Conservation (phyloP, 1,284 basidiomycete genomes). For the Malassezia caprae region DNA sequence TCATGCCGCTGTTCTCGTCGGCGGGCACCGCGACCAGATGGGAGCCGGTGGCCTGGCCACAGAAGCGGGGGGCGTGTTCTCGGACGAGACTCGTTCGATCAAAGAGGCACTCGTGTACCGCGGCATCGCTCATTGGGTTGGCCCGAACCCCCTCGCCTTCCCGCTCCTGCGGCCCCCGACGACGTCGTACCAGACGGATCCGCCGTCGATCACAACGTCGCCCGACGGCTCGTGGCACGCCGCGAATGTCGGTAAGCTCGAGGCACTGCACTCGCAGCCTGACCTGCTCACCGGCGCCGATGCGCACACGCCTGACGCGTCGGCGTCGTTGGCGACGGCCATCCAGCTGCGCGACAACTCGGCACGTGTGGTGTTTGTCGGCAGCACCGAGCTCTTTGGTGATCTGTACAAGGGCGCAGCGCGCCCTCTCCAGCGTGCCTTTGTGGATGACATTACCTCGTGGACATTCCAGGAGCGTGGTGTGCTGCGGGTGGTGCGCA, state of each 20-base stretch:
- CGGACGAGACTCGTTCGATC: slow-evolving; percentile 51
- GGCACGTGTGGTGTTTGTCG: slow-evolving; percentile 69
- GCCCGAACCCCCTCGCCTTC: slow-evolving; percentile 68
- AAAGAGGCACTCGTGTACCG: slow-evolving; percentile 58
- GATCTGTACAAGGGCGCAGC: slow-evolving; percentile 49
- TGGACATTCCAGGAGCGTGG: slow-evolving; percentile 87
- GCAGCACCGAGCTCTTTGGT: slow-evolving; percentile 67
- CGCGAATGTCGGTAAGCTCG: slow-evolving; percentile 18
- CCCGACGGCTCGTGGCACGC: slow-evolving; percentile 12
- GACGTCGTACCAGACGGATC: slow-evolving; percentile 55
- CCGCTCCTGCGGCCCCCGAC: slow-evolving; percentile 67
- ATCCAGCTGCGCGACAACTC: slow-evolving; percentile 70
- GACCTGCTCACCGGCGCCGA: slow-evolving; percentile 27
- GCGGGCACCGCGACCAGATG: slow-evolving; percentile 11
- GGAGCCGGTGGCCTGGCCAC: slow-evolving; percentile 18
- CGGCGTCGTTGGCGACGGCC: slow-evolving; percentile 63
- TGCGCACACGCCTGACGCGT: slow-evolving; percentile 6
- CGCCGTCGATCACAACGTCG: slow-evolving; percentile 53
- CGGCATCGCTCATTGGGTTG: slow-evolving; percentile 64
- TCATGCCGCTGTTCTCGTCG: slow-evolving; percentile 32
- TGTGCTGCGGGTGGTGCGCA: slow-evolving; percentile 67
- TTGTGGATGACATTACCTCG: slow-evolving; percentile 63
- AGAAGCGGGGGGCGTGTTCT: slow-evolving; percentile 40
- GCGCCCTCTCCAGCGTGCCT: slow-evolving; percentile 61
- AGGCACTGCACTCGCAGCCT: slow-evolving; percentile 20